Base-by-base conservation (phyloP, 1,139 yeast species). In the Taphrina pruni region DNA sequence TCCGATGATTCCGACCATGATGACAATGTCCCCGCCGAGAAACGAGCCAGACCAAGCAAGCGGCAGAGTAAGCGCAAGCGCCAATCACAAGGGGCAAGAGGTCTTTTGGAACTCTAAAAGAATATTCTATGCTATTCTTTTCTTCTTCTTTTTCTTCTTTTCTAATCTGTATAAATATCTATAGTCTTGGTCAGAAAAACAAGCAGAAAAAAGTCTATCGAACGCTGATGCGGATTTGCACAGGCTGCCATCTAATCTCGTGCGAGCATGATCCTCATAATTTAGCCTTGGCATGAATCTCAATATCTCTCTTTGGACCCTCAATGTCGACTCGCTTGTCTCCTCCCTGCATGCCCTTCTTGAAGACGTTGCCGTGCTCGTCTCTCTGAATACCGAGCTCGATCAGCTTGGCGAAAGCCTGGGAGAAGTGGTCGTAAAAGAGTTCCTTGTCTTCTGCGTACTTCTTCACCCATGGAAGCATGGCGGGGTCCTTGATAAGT, bases 361-460 rank as follows among this genome's bases (percentile, higher is more conserved):
- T 67, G n/a, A 26, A n/a, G 12, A 67, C 70, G 52, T 67, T 67
- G 52, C 70, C 70, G 32, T 54, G 43, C 21, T 51, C 55, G 11
- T 67, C 70, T n/a, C 70, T 57, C 51, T 67, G 69, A 35, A 89
- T 87, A 70, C 97, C 97, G 69, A 87, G 82, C 77, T 90, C 96
- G 70, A 91, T 76, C 75, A 91, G 81, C 75, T 85, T 88, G 65
- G 84, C 82, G 80, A 85, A 91, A 20, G 90, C 95, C 66, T 79
- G 78, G 39, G 90, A 79, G 77, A 90, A 91, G 77, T 90, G 95
- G 72, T 82, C 82, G 78, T 89, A 89, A 82, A 88, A 91, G 65
- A 82, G 77, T 61, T 85, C 87, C 75, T 86, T 84, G 79, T 90
- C 91, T 56, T 83, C 82, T 41, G 97, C 96, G 77, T 87, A 91